Percentiles rank a stretch among this genome's conserved stretches.
Conservation (phyloP, 164 flowering plant genomes). For the Stephania yunnanensis region DNA sequence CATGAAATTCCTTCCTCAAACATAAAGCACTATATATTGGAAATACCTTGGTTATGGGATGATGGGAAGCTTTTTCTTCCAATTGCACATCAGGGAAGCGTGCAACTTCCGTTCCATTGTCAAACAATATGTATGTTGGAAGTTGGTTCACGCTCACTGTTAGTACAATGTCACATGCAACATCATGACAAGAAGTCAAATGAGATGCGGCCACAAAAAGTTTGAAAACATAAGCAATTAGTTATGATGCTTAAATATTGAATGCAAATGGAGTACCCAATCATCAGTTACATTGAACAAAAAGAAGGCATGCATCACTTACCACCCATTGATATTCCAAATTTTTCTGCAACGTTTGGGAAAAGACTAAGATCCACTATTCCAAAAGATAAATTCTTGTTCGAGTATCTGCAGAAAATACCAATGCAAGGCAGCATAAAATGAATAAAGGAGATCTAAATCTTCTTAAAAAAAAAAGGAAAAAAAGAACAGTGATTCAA, state of each 20-base stretch:
- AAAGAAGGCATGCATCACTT: constrained; percentile 5
- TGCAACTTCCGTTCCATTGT: constrained; percentile 55
- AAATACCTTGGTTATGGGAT: constrained; percentile 63
- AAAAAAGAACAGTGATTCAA: no score
- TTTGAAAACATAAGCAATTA: not conserved
- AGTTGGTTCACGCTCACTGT: constrained; percentile 61
- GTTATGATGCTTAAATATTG: not conserved
- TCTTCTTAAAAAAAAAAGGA: no score
- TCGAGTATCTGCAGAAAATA: constrained; percentile 60
- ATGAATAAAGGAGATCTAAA: not conserved
- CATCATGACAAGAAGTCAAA: not conserved
- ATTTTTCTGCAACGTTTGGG: constrained; percentile 85
- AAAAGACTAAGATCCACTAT: constrained; percentile 90
- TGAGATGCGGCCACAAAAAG: not conserved
- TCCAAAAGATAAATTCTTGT: constrained; percentile 75
- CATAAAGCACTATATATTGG: not conserved
- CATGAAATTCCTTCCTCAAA: not conserved
- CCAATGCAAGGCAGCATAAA: not conserved
- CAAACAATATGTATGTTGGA: constrained; percentile 83
- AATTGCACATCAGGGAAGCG: constrained; percentile 61
- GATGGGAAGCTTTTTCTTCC: constrained; percentile 41
- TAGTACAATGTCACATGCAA: not conserved
- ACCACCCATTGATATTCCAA: constrained; percentile 76
- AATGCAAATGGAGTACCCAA: not conserved
- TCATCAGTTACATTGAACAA: not conserved